Base-by-base conservation (phyloP, 495 filamentous ascomycete genomes). In the Penicillium soppii region DNA sequence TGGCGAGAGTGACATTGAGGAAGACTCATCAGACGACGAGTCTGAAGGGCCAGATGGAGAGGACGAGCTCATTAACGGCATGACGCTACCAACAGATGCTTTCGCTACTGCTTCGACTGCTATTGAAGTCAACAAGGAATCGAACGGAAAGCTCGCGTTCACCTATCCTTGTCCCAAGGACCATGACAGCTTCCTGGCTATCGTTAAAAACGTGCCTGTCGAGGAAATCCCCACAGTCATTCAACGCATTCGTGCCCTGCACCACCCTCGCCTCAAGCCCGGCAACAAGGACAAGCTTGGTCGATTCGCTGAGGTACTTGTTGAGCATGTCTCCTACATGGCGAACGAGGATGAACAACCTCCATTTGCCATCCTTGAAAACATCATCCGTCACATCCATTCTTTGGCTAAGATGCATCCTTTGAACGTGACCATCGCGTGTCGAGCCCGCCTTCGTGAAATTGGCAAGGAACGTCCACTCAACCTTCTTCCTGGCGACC, bases 351-450 rank as follows among this genome's bases (percentile, higher is more conserved):
- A 64, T 0, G 59, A 76, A 17, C 65, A 66, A 16, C 74, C 80
- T 37, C 76, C 82, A 4, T 85, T 90, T 47, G 50, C 71, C n/a
- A 65, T 83, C 10, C 45, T 88, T 3, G 88, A 91, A 62, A 80
- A 77, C 38, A 66, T 89, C 15, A 83, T 87, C 32, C 86, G 89
- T 19, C 89, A 96, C 67, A 76, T 92, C 15, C 90, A 95, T 62
- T 96, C 91, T 0, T 70, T 99, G 40, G 86, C 90, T 25, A 92
- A 95, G 67, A 86, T 75, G 8, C 91, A 89, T 63, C 82, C 91
- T 0, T 76, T 88, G 30, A 84, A 84, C 22, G 85, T 96, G 36
- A 84, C 87, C 3, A 83, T 78, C 39, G 85, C 83, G 8, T 95
- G 96, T 62, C 84, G 91, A 9, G 62, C 76, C 5, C 85, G 86